A percentile compares a stretch with the other conserved stretches of the same genome.
Conservation (phyloP, 1,284 basidiomycete species). For the Hymenochaete sp. region DNA sequence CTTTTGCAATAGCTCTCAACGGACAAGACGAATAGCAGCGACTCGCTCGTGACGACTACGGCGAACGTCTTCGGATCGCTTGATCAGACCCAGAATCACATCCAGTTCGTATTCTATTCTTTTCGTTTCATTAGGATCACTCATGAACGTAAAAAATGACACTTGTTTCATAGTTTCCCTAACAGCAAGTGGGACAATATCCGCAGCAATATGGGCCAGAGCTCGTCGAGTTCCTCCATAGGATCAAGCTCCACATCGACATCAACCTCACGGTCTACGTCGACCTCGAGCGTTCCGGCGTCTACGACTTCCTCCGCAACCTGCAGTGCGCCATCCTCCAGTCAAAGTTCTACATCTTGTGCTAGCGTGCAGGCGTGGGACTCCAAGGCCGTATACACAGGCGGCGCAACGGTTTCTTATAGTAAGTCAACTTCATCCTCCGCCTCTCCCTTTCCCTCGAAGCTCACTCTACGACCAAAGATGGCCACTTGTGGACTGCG, state of each 20-base stretch:
- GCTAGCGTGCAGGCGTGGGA: conserved; percentile 46
- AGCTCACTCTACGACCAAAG: conserved; percentile 12
- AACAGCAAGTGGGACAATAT: conserved; percentile 65
- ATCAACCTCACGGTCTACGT: not conserved
- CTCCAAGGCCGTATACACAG: conserved; percentile 37
- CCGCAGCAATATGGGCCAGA: conserved; percentile 47
- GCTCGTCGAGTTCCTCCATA: conserved; percentile 22
- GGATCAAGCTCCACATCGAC: conserved; percentile 21
- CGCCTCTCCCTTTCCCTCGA: not conserved
- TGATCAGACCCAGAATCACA: conserved; percentile 64
- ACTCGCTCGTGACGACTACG: conserved; percentile 48
- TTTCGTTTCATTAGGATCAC: not conserved
- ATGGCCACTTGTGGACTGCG: conserved; percentile 41
- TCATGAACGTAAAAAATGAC: not conserved
- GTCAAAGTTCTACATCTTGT: conserved; percentile 28
- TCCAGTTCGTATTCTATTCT: conserved; percentile 36
- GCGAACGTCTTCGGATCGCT: conserved; percentile 41
- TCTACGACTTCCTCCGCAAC: conserved; percentile 3
- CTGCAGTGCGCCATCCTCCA: conserved; percentile 17
- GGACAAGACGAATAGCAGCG: conserved; percentile 44
- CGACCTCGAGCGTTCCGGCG: conserved; percentile 13
- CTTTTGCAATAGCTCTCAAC: conserved; percentile 48
- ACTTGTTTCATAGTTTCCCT: conserved; percentile 40
- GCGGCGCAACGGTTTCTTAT: conserved; percentile 41
- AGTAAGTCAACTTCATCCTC: conserved; percentile 29